Percentiles rank a stretch among this genome's conserved stretches.
Conservation (phyloP, 139 green algal species). For the Edaphochlamys debaryana region DNA sequence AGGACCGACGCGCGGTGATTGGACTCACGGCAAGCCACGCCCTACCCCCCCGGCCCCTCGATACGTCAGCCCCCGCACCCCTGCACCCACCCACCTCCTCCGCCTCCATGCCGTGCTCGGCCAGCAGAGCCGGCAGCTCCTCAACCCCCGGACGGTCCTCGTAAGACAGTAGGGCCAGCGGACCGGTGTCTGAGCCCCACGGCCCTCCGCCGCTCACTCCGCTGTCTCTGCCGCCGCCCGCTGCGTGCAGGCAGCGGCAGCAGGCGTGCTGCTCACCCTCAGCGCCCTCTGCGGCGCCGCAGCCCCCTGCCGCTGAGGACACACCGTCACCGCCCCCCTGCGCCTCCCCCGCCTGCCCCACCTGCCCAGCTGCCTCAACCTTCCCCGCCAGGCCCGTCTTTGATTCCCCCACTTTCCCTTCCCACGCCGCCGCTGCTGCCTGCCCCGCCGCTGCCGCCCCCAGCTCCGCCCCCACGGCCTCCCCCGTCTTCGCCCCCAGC, state of each 20-base stretch:
- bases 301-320: too few relatives aligned
- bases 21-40: too few relatives aligned
- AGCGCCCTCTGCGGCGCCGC: not conserved
- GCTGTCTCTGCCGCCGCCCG: not conserved
- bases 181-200: not conserved
- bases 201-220: not conserved
- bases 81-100: too few relatives aligned
- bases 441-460: not conserved
- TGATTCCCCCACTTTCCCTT: too few relatives aligned
- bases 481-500: too few relatives aligned
- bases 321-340: too few relatives aligned
- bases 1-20: too few relatives aligned
- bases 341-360: not conserved
- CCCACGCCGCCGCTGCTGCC: not conserved
- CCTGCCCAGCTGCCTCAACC: not conserved
- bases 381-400: not conserved
- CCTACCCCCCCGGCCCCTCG: too few relatives aligned
- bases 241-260: not conserved
- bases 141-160: constrained; percentile 32
- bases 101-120: too few relatives aligned
- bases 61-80: too few relatives aligned
- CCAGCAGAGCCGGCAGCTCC: constrained; percentile 28
- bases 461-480: not conserved
- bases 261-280: not conserved
- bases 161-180: constrained; percentile 1